Evolutionary conservation across 768 basidiomycete genomes (phyloP), one percentile per base, ranked within the genome.

Genomic region (Chalciporus sphaerocephalus): DNA sequence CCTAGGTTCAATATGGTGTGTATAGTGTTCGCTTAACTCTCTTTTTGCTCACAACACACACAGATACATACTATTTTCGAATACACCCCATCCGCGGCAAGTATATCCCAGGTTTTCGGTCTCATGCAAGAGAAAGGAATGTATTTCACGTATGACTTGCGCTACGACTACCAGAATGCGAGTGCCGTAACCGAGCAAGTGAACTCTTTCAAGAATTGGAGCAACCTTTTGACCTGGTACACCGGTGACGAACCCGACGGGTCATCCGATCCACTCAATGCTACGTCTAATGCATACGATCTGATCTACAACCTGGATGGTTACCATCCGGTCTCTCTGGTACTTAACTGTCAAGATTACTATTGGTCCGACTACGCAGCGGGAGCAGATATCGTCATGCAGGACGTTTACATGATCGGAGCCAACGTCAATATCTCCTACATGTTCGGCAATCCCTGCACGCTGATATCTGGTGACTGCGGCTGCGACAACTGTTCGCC

Each of bases 121-220:
- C 70, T 73, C 27, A 84, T 87, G 79, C 77, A 84, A 57, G 74
- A 82, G 47, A 76, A 80, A 0, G 76, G 76, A 0, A 15, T 62
- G 38, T 90, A 83, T 55, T 70, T 90, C 37, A 87, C 89, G 79
- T 91, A 88, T 53, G 86, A 90, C 59, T 87, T 91, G 87, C 76
- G 87, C 50, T 71, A 64, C 76, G 73, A 71, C 1, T 90, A 88
- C 67, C 76, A 73, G 71, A 78, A 88, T 55, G 53, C 66, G 10
- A 71, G 75, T 18, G 71, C 75, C 4, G 79, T 90, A 18, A 78
- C 75, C 0, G 73, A 74, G 34, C 74, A 90, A 64, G 86, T 90
- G 16, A 80, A 81, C 51, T 67, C 63, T 28, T 74, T 87, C 67
- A 86, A 85, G 59, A 74, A 73, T 25, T 75, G 83, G 33, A 67